Conservation (phyloP, 345 rosid genomes). For the Salix exigua region DNA sequence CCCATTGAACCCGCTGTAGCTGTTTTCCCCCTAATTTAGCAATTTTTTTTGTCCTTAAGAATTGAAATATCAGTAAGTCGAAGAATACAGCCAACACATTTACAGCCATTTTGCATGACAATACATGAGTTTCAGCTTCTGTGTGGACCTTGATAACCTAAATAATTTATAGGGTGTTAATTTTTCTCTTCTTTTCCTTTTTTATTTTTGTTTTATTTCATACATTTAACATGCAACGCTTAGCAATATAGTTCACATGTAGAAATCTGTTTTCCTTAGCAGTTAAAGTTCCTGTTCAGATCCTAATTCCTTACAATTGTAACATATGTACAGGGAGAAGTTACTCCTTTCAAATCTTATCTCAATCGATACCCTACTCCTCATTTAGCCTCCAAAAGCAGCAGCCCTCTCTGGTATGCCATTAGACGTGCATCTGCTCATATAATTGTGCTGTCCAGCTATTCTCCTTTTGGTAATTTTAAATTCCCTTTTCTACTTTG, state of each 20-base stretch:
- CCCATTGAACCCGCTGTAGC: background rate
- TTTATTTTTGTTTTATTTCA: background rate
- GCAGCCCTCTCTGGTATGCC: constrained; percentile 83
- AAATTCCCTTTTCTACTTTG: background rate
- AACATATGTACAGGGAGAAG: constrained; percentile 53
- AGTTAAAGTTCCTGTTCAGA: background rate
- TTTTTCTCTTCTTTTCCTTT: background rate
- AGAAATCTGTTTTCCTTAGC: background rate
- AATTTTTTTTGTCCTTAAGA: background rate
- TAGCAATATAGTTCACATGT: background rate
- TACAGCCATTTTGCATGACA: background rate
- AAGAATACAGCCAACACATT: background rate
- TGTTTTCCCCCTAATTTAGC: background rate
- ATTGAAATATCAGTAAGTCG: background rate
- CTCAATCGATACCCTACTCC: constrained; percentile 86
- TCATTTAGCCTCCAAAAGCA: constrained; percentile 71
- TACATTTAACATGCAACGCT: background rate
- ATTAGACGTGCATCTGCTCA: constrained; percentile 92
- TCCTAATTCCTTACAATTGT: background rate
- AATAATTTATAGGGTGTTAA: background rate
- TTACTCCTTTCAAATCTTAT: constrained; percentile 72
- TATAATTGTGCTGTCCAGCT: constrained; percentile 88
- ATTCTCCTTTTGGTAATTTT: constrained; percentile 86
- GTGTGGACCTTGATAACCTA: background rate
- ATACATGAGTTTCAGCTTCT: background rate